These are phyloP conservation scores for Dendrothele bispora DNA, from an alignment of 768 basidiomycete genomes.

Conservation along the genomic window DNA sequence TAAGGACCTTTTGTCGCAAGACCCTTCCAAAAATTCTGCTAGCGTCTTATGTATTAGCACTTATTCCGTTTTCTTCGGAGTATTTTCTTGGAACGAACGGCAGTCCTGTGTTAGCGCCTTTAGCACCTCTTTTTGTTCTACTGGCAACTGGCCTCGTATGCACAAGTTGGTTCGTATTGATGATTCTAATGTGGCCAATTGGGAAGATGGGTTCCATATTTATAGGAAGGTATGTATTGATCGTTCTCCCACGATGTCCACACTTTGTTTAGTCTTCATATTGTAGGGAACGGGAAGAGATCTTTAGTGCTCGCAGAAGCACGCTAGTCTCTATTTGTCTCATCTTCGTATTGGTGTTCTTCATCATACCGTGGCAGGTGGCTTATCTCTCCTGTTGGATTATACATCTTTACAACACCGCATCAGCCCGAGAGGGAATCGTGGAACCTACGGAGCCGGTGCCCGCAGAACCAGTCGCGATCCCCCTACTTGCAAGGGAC, in stretches of 20 bases:
- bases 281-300: conserved; percentile 32
- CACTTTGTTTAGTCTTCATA: conserved; percentile 1
- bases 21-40: conserved; percentile 43
- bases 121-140: conserved; percentile 60
- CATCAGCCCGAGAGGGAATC: conserved; percentile 18
- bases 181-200: conserved; percentile 46
- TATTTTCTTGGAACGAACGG: conserved; percentile 63
- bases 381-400: conserved; percentile 84
- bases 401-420: conserved; percentile 73
- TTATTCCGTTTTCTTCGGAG: conserved; percentile 56
- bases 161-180: conserved; percentile 56
- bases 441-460: conserved; percentile 4
- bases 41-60: conserved; percentile 42
- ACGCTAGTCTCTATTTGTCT: conserved; percentile 58
- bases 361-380: conserved; percentile 90
- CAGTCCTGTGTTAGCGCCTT: conserved; percentile 41
- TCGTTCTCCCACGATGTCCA: not conserved
- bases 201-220: conserved; percentile 29
- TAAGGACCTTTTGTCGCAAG: conserved; percentile 40
- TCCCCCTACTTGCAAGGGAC: conserved; percentile 18
- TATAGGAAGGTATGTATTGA: conserved; percentile 34
- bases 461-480: conserved; percentile 11
- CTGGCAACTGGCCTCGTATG: conserved; percentile 65
- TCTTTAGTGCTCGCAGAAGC: conserved; percentile 38
- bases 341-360: conserved; percentile 64